Evolutionary conservation across 257 asterid genomes (phyloP), one percentile per base, ranked within the genome.

Genomic region (Capsicum rhomboideum): DNA sequence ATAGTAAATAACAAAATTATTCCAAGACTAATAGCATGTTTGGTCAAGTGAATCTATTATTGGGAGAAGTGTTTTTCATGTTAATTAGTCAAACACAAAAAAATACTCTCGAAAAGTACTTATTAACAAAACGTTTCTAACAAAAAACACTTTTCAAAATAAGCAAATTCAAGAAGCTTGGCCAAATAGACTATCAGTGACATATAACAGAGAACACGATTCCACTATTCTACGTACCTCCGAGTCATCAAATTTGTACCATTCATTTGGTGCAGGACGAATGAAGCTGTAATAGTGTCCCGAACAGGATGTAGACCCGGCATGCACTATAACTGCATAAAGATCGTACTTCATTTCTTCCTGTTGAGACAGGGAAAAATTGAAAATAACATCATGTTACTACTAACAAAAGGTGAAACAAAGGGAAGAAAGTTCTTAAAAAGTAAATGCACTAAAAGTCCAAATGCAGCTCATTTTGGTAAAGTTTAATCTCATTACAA

Each of bases 201-300:
- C 14, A 55, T 58, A 58, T n/a, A 59, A 61, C 34, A 11, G 40
- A 26, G 40, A 5, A 63, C 10, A 13, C 14, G 0, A 13, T 12
- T 8, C 23, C 1, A 74, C 56, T 44, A 12, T n/a, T 23, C 54
- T 72, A 6, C 34, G 10, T 21, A 94, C 98, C 95, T 79, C 82
- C 8, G 93, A 55, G 84, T 96, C 99, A 87, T 96, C 97, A 88
- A 91, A 94, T 90, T 88, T 89, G 96, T 91, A 93, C 99, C 98
- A 96, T 61, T 64, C 81, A 74, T 88, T 75, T 10, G 92, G 91
- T 74, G 94, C 89, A 81, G 88, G 28, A 52, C 97, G 93, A 79
- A 94, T 74, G 85, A 92, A 93, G 88, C 97, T 87, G 84, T 92
- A 93, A 87, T 93, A 96, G 86, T 94, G 99, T 79, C 99, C 99